Conservation (phyloP, 305 asterid genomes). For the Fraxinus paxiana region DNA sequence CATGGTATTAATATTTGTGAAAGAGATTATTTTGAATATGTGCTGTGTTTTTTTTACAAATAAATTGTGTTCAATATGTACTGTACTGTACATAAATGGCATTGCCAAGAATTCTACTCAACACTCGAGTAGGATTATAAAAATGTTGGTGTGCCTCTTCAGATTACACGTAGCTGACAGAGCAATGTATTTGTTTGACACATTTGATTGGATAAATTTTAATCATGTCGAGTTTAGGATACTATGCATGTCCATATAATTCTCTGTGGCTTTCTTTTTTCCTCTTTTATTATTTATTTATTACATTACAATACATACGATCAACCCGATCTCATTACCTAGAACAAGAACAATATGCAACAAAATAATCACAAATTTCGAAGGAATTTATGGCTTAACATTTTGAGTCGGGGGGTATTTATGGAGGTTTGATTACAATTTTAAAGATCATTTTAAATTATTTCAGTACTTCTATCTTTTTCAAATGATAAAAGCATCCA, state of each 20-base stretch:
- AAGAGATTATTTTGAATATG: neutral
- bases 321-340: neutral
- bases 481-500: neutral
- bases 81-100: neutral
- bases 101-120: neutral
- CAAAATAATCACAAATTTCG: neutral
- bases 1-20: neutral
- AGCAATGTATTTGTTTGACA: neutral
- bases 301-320: neutral
- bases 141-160: neutral
- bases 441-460: neutral
- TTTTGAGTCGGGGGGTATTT: neutral
- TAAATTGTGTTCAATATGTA: neutral
- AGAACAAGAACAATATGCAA: neutral
- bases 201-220: neutral
- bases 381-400: neutral
- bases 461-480: neutral
- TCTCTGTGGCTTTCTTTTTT: neutral
- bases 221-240: neutral
- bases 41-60: neutral
- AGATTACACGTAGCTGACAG: neutral
- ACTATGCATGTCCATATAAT: neutral
- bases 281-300: neutral
- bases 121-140: neutral
- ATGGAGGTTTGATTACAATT: neutral